Conservation (phyloP, 164 flowering plant species). For the Liriodendron chinense region DNA sequence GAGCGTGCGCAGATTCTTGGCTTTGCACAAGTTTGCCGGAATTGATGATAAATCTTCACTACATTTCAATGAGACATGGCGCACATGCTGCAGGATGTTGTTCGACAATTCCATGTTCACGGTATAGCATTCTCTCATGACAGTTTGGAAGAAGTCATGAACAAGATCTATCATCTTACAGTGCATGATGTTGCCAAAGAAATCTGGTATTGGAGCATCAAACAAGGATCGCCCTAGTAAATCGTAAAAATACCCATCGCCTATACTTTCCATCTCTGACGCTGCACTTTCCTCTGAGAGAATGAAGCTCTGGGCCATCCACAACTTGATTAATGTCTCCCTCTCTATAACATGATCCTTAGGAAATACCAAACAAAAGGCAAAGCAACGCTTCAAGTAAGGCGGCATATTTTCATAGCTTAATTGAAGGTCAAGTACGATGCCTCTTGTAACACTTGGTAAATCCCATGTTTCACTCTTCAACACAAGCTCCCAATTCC, state of each 20-base stretch:
- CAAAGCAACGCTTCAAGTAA: constrained; percentile 8
- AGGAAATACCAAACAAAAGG: constrained; percentile 1
- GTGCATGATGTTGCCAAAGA: not conserved
- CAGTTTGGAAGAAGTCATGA: not conserved
- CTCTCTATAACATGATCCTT: not conserved
- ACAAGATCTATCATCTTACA: constrained; percentile 11
- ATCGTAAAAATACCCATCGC: constrained; percentile 1
- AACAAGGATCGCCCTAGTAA: constrained; percentile 6
- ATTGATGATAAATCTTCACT: no score
- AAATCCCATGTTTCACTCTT: constrained; percentile 9
- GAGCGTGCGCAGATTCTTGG: no score
- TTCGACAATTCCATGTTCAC: no score
- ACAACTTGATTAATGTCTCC: constrained; percentile 3
- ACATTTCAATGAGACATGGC: no score
- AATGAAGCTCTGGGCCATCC: constrained; percentile 19
- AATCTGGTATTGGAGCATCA: no score
- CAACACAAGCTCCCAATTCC: constrained; percentile 6
- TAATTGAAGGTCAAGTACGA: constrained; percentile 2
- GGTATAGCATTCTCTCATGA: no score
- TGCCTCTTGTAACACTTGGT: not conserved
- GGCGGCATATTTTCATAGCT: constrained; percentile 12
- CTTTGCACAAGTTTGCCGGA: no score
- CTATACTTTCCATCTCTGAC: constrained; percentile 8
- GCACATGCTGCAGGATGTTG: no score
- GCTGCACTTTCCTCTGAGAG: not conserved